A percentile compares a stretch with the other conserved stretches of the same genome.
These are phyloP conservation scores for Picea abies DNA, from an alignment of 83 land plant genomes.

Conservation along the genomic window DNA sequence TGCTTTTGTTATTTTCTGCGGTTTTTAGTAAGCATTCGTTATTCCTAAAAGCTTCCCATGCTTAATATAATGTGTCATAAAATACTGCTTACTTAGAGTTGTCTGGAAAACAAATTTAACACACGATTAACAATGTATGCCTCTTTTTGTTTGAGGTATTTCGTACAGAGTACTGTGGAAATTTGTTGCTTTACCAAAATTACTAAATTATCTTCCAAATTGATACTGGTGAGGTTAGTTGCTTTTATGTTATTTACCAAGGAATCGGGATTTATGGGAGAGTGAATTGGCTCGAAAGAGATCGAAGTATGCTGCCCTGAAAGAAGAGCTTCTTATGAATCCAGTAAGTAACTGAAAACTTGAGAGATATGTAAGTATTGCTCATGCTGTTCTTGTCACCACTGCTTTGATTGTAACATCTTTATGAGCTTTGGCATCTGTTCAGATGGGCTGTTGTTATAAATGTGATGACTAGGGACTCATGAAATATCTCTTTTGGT, in stretches of 20 bases:
- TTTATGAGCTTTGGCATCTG: background rate
- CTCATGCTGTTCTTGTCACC: background rate
- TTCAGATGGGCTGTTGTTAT: background rate
- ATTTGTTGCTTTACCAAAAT: constrained; percentile 6
- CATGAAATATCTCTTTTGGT: constrained; percentile 25
- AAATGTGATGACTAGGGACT: constrained; percentile 12
- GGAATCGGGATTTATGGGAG: constrained; percentile 67
- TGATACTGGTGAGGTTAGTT: constrained; percentile 36
- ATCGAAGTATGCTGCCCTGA: constrained; percentile 56
- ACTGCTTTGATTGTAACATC: no score
- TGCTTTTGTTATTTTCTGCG: background rate
- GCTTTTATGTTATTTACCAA: constrained; percentile 72
- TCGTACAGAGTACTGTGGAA: background rate
- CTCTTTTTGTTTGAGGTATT: no score
- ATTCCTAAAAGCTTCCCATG: no score
- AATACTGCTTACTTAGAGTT: no score
- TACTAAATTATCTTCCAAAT: constrained; percentile 2
- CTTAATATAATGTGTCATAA: no score
- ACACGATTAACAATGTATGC: no score
- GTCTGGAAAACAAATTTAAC: no score
- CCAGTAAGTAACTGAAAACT: constrained; percentile 55
- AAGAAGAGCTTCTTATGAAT: constrained; percentile 69
- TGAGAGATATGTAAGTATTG: background rate
- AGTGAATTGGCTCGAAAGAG: constrained; percentile 62
- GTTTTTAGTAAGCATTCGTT: background rate